Conservation (phyloP, 306 rosid genomes). For the Glycine tomentella region DNA sequence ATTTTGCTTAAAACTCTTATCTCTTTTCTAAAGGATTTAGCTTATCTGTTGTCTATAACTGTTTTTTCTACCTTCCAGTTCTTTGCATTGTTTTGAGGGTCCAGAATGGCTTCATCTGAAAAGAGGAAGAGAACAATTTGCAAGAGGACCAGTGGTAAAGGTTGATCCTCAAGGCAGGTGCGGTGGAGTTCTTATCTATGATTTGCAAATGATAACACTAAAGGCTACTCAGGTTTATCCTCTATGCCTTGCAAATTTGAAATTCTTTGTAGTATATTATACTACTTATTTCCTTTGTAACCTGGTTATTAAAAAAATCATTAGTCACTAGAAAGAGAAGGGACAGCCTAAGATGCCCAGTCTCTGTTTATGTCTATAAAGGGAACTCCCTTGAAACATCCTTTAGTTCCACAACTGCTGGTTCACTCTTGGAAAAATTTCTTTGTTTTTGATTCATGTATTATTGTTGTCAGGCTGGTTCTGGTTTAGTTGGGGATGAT, state of each 20-base stretch:
- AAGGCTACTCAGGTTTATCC: conserved; percentile 86
- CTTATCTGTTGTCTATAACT: conserved; percentile 45
- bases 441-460: conserved; percentile 10
- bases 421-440: background rate
- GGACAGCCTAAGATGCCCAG: conserved; percentile 11
- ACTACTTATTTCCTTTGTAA: background rate
- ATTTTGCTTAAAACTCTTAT: conserved; percentile 9
- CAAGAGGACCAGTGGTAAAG: conserved; percentile 89
- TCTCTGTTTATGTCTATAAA: conserved; percentile 4
- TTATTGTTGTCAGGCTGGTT: conserved; percentile 74
- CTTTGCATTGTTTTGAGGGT: conserved; percentile 98
- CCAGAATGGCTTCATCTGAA: conserved; percentile 94
- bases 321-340: background rate
- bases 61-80: conserved; percentile 72
- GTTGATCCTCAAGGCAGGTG: conserved; percentile 99
- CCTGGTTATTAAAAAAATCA: conserved; percentile 12
- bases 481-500: conserved; percentile 94
- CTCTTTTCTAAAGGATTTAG: conserved; percentile 39
- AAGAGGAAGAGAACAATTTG: conserved; percentile 95
- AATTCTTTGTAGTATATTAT: conserved; percentile 17
- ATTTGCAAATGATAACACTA: conserved; percentile 91
- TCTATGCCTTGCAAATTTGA: conserved; percentile 43
- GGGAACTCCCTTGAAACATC: conserved; percentile 28
- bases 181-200: conserved; percentile 85
- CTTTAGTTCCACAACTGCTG: conserved; percentile 2